A percentile compares a stretch with the other conserved stretches of the same genome.
phyloP scores from a whole-genome alignment of 139 green algal species.

The Auxenochlorella pyrenoidosa region DNA sequence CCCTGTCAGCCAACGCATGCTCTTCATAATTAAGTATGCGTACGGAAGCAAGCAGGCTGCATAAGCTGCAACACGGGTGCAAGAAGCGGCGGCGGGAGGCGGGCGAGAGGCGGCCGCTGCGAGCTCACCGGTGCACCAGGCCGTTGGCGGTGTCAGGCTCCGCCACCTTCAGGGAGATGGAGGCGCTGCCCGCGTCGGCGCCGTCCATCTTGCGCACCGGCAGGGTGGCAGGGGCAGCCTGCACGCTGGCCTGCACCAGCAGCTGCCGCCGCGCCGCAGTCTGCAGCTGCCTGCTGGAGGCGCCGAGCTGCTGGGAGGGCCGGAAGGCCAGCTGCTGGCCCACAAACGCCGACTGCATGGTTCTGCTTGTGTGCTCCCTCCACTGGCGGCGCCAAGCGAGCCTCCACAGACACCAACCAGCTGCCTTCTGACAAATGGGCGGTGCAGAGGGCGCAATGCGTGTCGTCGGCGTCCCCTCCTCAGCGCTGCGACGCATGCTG shows the following conservation, averaged over 20 bases:
- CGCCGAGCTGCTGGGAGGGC: slow-evolving; percentile 2
- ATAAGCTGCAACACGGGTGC: too few relatives aligned
- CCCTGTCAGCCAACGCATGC: too few relatives aligned
- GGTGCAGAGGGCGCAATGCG: too few relatives aligned
- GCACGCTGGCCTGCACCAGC: slow-evolving; percentile 53
- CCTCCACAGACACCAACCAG: background rate
- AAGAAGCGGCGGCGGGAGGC: background rate
- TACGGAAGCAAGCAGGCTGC: too few relatives aligned
- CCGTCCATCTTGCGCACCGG: slow-evolving; percentile 77
- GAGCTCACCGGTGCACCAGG: slow-evolving; percentile 89
- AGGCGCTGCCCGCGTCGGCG: slow-evolving; percentile 57
- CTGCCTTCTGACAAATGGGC: background rate
- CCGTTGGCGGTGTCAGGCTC: slow-evolving; percentile 78
- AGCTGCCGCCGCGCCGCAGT: slow-evolving; percentile 23
- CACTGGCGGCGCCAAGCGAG: background rate
- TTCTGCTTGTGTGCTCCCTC: background rate
- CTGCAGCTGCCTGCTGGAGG: background rate
- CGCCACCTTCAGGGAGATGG: slow-evolving; percentile 82
- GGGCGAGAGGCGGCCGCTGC: background rate
- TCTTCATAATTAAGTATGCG: too few relatives aligned
- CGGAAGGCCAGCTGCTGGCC: background rate
- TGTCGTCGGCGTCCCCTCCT: too few relatives aligned
- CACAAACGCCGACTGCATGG: slow-evolving; percentile 4
- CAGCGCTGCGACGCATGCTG: too few relatives aligned
- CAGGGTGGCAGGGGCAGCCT: slow-evolving; percentile 63